Evolutionary conservation across 805 yeast species (phyloP), one percentile per base, ranked within the genome.

Genomic region (Saccharomyces eubayanus): DNA sequence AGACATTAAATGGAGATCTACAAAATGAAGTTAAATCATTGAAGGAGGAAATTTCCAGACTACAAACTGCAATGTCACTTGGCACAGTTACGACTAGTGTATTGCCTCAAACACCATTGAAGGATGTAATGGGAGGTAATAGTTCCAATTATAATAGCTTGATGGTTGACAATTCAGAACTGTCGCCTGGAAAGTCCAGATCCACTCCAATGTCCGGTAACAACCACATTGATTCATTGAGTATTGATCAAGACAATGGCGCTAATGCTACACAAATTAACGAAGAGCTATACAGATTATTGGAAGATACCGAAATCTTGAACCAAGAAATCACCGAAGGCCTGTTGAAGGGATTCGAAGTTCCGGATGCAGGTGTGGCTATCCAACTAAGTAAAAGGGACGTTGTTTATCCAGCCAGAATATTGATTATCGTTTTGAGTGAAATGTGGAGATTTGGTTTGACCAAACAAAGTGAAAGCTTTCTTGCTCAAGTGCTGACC

Each of bases 391-490:
- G 91, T 14, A 81, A 89, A 66, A 89, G 90, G 66, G 98, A 94
- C 68, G 96, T 92, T 10, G 76, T 94, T 52, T 94, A 90, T 83
- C 99, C 99, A 28, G 94, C 97, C 1, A 83, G 97, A 76, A 89
- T 94, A 59, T 83, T 94, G 64, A 92, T 94, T 64, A 86, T 94
- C 59, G 85, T 92, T 31, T 76, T 92, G 59, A 85, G 95, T 64
- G 99, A 94, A 70, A 90, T 94, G 98, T 94, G 99, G 99, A 81
- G 98, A 72, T 77, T 92, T 49, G 98, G 98, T 1, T 79, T 90
- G 63, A 89, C 97, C 14, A 83, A 86, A 60, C 97, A 92, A 70
- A 84, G 92, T 66, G 98, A 94, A 74, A 84, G 83, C 53, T 87
- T 94, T 67, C 74, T 94, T 57, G 97, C 97, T 48, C 91, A 87